Percentiles rank a stretch among this genome's conserved stretches.
These are phyloP conservation scores for Sporothrix brunneoviolacea DNA, from an alignment of 2,329 filamentous ascomycete genomes.

Conservation along the genomic window DNA sequence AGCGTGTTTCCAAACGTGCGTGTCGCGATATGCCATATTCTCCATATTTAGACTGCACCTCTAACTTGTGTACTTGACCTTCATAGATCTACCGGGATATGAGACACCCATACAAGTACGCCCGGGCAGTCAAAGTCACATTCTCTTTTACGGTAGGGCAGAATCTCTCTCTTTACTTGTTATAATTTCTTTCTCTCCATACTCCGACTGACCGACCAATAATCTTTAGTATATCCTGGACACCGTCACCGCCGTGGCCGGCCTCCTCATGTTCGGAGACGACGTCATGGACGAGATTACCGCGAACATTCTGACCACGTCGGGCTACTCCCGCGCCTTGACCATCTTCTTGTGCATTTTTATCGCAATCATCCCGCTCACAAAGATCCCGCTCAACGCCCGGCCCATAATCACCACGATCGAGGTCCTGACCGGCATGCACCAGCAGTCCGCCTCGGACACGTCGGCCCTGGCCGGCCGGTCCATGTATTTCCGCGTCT, in stretches of 20 bases:
- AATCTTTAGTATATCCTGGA: conserved; percentile 64
- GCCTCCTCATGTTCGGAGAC: conserved; percentile 92
- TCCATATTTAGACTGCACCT: too few species aligned
- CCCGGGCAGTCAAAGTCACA: conserved; percentile 28
- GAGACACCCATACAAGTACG: conserved; percentile 74
- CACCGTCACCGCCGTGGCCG: conserved; percentile 71
- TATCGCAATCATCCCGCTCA: conserved; percentile 87
- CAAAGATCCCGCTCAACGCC: conserved; percentile 87
- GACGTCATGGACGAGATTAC: conserved; percentile 84
- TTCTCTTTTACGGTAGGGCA: conserved; percentile 21
- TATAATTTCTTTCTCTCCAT: neutral
- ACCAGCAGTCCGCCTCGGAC: conserved; percentile 39
- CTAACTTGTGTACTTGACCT: neutral
- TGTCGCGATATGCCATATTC: neutral
- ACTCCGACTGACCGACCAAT: neutral
- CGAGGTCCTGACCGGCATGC: conserved; percentile 73
- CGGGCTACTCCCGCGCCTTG: conserved; percentile 65
- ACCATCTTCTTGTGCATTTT: conserved; percentile 78
- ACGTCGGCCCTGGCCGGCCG: conserved; percentile 44
- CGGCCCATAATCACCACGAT: conserved; percentile 81
- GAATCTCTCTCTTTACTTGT: neutral
- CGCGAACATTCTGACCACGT: conserved; percentile 71
- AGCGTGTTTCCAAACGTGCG: conserved; percentile 70
- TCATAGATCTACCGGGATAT: conserved; percentile 54
- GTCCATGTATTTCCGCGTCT: conserved; percentile 48